Conservation (phyloP, 176 grass and related monocot genomes). For the Urochloa ruziziensis region DNA sequence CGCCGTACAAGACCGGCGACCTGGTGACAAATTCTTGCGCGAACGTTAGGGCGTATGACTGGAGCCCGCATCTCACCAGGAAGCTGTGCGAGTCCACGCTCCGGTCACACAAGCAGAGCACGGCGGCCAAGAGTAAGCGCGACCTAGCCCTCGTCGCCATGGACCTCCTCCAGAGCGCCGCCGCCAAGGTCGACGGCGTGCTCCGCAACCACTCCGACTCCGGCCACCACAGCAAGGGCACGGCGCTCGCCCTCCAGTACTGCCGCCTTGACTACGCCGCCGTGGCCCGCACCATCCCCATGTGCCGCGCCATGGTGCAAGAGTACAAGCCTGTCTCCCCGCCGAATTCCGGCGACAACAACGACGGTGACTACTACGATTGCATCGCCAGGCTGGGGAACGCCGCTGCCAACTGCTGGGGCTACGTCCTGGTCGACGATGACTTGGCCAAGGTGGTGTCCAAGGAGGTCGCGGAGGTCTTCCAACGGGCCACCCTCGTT, state of each 20-base stretch:
- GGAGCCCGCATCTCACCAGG: background rate
- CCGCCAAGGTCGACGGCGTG: too few species aligned
- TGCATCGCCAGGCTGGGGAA: background rate
- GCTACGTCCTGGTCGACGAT: background rate
- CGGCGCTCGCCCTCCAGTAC: background rate
- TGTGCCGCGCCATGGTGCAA: background rate
- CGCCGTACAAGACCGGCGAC: background rate
- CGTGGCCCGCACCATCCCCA: background rate
- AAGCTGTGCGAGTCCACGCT: background rate
- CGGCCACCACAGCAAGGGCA: background rate
- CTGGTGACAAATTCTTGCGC: background rate
- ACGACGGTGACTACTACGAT: background rate
- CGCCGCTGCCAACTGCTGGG: background rate
- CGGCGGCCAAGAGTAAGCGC: background rate
- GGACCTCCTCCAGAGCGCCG: background rate
- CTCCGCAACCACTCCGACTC: background rate
- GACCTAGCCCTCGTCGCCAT: background rate
- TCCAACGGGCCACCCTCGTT: background rate
- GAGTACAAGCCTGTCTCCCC: background rate
- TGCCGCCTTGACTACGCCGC: background rate
- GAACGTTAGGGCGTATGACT: too few species aligned
- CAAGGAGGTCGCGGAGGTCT: background rate
- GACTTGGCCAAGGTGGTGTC: background rate
- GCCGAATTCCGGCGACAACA: too few species aligned
- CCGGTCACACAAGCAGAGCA: background rate